Evolutionary conservation across 805 yeast genomes (phyloP), one percentile per base, ranked within the genome.

Genomic region (Cyberlindnera maclurae): DNA sequence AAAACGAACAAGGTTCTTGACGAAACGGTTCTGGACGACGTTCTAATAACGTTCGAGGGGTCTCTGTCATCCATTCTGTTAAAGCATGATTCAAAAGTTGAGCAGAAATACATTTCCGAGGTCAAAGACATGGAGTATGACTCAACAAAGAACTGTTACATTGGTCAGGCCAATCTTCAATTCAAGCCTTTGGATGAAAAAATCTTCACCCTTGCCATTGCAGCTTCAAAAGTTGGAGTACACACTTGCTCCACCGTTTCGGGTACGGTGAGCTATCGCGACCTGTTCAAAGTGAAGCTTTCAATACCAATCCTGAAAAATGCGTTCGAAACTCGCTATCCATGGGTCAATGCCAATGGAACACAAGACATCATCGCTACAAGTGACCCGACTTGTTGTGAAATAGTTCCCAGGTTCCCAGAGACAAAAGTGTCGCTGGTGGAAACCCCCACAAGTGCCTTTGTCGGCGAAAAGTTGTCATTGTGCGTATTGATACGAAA

Each of bases 361-460:
- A 27, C 15, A 5, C 29, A 45, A 30, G 32, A 41, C 27, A 34
- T 49, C 22, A 29, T 58, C 10, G 42, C 43, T 10, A 38, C 49
- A 3, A 15, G 15, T 2, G 41, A 44, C n/a, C 60, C 62, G 5
- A 34, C 34, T 8, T 28, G 38, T 5, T 41, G 44, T 22, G 60
- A 60, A 28, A 55, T 66, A 3, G 47, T 65, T 7, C 73, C 75
- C 12, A 59, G 66, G 35, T 49, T 59, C 3, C 75, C 75, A 5
- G 49, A 59, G 3, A 53, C 63, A 0, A 52, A 46, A 15, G 49
- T 63, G 4, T 33, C 33, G 0, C 37, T 65, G 6, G 46, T 44
- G 2, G 44, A 54, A 15, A 36, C 54, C 0, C 56, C 59, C 6
- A 40, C 42, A 4, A 22, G 27, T 31, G 63, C 58, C 1, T 54